Evolutionary conservation across 2,329 filamentous ascomycete species (phyloP).

Genomic region (Fusarium bulbicola): DNA sequence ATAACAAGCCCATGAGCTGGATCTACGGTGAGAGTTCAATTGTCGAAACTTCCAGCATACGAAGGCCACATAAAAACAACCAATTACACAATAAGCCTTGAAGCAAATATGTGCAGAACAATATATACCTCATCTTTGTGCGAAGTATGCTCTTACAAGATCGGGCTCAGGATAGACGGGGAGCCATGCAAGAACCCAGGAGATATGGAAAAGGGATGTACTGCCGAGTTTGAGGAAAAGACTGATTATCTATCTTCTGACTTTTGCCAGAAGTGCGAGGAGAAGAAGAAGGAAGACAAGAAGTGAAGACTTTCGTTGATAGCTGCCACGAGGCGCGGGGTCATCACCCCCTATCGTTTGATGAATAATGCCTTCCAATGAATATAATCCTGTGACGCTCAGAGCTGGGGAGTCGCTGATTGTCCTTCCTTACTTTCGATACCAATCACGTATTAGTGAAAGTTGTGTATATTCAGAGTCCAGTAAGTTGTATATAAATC

Average conservation of each 20-base stretch:
- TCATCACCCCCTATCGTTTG: neutral
- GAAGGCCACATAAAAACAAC: accelerated
- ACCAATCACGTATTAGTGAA: too few species aligned
- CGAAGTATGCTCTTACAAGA: neutral
- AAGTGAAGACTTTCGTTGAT: neutral
- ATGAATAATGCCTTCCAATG: neutral
- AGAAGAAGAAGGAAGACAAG: neutral
- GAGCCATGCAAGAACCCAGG: neutral
- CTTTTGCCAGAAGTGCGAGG: neutral
- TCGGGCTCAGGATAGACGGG: neutral
- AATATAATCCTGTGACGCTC: accelerated
- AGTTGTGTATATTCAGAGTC: too few species aligned
- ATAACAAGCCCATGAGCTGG: accelerated
- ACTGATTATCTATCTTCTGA: neutral
- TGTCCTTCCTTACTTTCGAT: too few species aligned
- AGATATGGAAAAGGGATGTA: neutral
- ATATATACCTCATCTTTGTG: neutral
- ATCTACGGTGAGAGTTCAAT: accelerated
- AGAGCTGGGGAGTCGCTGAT: accelerated
- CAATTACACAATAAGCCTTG: accelerated
- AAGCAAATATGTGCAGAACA: neutral
- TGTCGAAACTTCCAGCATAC: accelerated
- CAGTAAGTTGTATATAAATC: neutral
- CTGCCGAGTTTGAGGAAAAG: neutral
- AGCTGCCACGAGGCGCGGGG: accelerated